Evolutionary conservation across 2,329 filamentous ascomycete species (phyloP).

Genomic region (Colletotrichum theobromicola): DNA sequence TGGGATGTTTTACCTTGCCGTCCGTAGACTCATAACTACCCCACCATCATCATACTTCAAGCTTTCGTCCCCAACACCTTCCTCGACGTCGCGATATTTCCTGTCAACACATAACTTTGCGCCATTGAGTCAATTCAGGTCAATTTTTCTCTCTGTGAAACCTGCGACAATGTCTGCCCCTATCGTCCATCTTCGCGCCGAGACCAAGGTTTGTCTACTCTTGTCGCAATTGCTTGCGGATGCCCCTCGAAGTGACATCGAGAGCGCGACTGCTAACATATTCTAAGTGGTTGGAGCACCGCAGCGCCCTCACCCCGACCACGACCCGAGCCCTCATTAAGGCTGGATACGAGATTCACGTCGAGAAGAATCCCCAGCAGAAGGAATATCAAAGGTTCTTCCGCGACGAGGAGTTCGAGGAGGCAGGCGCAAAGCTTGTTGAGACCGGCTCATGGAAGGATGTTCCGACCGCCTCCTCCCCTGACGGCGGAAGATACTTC

Average conservation of each 20-base stretch:
- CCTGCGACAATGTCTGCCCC: conserved; percentile 23
- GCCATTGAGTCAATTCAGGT: neutral
- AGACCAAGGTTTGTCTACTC: conserved; percentile 49
- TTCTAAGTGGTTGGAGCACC: conserved; percentile 55
- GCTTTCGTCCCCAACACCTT: neutral
- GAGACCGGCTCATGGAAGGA: conserved; percentile 71
- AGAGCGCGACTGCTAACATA: neutral
- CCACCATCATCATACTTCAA: neutral
- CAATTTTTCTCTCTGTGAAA: neutral
- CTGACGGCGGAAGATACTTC: conserved; percentile 48
- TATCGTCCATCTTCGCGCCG: conserved; percentile 58
- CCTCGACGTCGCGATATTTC: neutral
- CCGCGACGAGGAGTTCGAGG: conserved; percentile 64
- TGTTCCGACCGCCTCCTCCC: conserved; percentile 60
- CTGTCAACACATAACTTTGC: neutral
- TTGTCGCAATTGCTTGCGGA: neutral
- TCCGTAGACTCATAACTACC: conserved; percentile 10
- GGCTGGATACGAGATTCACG: conserved; percentile 71
- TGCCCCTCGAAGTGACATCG: neutral
- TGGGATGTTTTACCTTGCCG: conserved; percentile 12
- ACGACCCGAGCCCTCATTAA: conserved; percentile 66
- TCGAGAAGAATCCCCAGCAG: conserved; percentile 67
- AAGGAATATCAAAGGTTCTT: conserved; percentile 50
- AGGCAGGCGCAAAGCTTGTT: conserved; percentile 69
- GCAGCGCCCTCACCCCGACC: conserved; percentile 43